A percentile compares a stretch with the other conserved stretches of the same genome.
These are phyloP conservation scores for Vigna nakashimae DNA, from an alignment of 306 rosid species.

Conservation along the genomic window DNA sequence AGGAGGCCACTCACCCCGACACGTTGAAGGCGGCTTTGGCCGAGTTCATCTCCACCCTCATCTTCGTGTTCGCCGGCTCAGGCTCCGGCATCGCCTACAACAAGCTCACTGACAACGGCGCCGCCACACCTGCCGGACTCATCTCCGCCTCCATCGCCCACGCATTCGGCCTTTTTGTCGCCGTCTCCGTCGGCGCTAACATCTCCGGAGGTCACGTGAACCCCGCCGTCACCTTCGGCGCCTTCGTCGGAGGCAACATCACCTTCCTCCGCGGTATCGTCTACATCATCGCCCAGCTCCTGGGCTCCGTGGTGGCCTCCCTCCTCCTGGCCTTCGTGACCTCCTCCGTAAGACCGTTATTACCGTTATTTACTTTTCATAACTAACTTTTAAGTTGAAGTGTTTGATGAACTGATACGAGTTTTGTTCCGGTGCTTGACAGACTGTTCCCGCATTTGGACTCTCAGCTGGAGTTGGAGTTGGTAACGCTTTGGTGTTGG, in stretches of 20 bases:
- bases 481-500: conserved; percentile 78
- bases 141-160: conserved; percentile 78
- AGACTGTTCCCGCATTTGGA: conserved; percentile 65
- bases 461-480: conserved; percentile 69
- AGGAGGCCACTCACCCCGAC: conserved; percentile 70
- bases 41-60: conserved; percentile 86
- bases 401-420: background rate
- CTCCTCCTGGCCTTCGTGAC: conserved; percentile 68
- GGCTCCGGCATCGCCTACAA: conserved; percentile 88
- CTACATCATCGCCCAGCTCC: conserved; percentile 88
- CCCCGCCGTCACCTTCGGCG: conserved; percentile 95
- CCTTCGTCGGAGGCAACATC: conserved; percentile 87
- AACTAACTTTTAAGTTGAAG: background rate
- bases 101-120: conserved; percentile 67
- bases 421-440: conserved; percentile 39
- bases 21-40: conserved; percentile 74
- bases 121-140: conserved; percentile 70
- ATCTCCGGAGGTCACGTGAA: conserved; percentile 97
- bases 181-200: conserved; percentile 73
- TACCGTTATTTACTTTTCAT: background rate
- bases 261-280: conserved; percentile 72
- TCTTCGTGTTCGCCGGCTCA: conserved; percentile 90
- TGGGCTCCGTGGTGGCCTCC: conserved; percentile 77
- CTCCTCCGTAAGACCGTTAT: conserved; percentile 53
- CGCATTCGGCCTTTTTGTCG: conserved; percentile 82